Conservation (phyloP, 805 yeast genomes). For the Ogataea naganishii region DNA sequence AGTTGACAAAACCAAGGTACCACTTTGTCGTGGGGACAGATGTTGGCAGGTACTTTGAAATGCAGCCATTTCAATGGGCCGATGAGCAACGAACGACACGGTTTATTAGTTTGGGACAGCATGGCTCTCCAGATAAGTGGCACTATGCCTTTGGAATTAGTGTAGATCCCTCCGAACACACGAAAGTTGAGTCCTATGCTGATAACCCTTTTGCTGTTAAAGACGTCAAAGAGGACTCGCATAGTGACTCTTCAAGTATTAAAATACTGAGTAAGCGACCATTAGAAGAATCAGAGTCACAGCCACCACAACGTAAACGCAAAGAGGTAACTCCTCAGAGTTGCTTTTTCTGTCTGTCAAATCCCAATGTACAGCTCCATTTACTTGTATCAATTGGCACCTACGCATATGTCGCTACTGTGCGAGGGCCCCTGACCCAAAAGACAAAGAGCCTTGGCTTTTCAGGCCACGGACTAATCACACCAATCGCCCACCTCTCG, state of each 20-base stretch:
- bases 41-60: slow-evolving; percentile 41
- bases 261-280: no score
- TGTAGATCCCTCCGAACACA: slow-evolving; percentile 20
- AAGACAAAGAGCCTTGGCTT: slow-evolving; percentile 39
- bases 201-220: no score
- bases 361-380: slow-evolving; percentile 69
- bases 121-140: slow-evolving; percentile 54
- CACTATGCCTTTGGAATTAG: slow-evolving; percentile 60
- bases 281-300: no score
- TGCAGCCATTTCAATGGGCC: slow-evolving; percentile 51
- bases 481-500: slow-evolving; percentile 72
- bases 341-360: slow-evolving; percentile 81
- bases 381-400: slow-evolving; percentile 73
- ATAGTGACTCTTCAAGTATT: no score
- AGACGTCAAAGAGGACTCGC: no score
- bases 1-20: slow-evolving; percentile 47
- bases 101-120: slow-evolving; percentile 56
- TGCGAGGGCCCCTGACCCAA: slow-evolving; percentile 76
- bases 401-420: slow-evolving; percentile 59
- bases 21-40: slow-evolving; percentile 53
- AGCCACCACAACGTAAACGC: no score
- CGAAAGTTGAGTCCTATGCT: no score
- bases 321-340: slow-evolving; percentile 42
- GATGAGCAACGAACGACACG: slow-evolving; percentile 38
- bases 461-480: slow-evolving; percentile 75